Percentiles rank a stretch among this genome's conserved stretches.
Conservation (phyloP, 2,329 filamentous ascomycete genomes). For the Aspergillus ruber region DNA sequence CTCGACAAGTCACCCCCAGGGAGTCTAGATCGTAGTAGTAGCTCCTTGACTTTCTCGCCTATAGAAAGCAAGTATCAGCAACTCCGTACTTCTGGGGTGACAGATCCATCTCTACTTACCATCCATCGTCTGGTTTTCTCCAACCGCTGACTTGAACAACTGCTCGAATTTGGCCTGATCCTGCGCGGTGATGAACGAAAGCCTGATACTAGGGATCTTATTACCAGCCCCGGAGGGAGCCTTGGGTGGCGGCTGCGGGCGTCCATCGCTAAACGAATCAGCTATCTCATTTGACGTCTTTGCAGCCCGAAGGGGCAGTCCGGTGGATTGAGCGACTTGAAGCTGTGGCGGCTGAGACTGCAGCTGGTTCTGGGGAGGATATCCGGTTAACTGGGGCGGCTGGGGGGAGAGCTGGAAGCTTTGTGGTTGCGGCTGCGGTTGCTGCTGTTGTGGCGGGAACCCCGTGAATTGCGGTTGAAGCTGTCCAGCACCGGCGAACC, state of each 20-base stretch:
- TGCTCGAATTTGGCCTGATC: conserved; percentile 98
- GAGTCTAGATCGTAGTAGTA: conserved; percentile 81
- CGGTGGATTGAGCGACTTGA: conserved; percentile 41
- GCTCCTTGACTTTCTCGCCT: conserved; percentile 80
- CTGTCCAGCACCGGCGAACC: conserved; percentile 48
- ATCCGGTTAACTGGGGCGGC: conserved; percentile 58
- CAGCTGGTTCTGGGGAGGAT: conserved; percentile 37
- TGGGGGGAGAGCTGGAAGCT: conserved; percentile 41
- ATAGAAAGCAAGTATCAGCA: conserved; percentile 11
- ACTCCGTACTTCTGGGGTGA: background rate
- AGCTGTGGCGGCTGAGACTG: conserved; percentile 34
- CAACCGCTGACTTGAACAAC: conserved; percentile 90
- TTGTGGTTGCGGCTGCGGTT: conserved; percentile 41
- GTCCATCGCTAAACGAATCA: conserved; percentile 52
- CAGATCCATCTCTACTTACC: conserved; percentile 39
- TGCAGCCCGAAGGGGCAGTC: conserved; percentile 46
- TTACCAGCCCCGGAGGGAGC: conserved; percentile 36
- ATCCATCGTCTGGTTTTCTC: conserved; percentile 75
- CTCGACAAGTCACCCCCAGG: conserved; percentile 81
- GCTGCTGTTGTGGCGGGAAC: conserved; percentile 26
- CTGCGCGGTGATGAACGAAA: conserved; percentile 91
- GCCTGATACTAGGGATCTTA: conserved; percentile 86
- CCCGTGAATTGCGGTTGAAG: conserved; percentile 44
- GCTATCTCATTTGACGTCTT: conserved; percentile 61
- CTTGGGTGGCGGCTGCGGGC: conserved; percentile 59